Evolutionary conservation across 805 yeast species (phyloP), one percentile per base, ranked within the genome.

Genomic region (Lachancea kluyveri): DNA sequence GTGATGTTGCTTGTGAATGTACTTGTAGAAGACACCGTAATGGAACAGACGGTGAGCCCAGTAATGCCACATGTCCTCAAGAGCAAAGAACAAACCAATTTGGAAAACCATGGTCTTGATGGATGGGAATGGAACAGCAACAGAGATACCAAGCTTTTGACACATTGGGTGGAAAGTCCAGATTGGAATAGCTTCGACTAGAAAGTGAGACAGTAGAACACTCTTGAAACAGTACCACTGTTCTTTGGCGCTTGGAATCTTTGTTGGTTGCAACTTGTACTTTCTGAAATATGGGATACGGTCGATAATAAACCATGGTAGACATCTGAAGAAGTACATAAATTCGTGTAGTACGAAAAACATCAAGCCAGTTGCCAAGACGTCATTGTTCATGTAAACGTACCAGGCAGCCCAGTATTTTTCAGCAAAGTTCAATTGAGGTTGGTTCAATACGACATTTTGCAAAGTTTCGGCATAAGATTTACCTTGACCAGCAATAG

Each of bases 161-260:
- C 96, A 85, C 54, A 90, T 64, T 40, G 96, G 95, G 60, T 90
- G 96, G 77, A 90, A 90, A 31, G 87, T 79, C 95, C 96, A 90
- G 46, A 90, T 92, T 35, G 96, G 97, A 40, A 92, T 68, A 4
- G 95, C 95, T 67, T 90, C 98, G 31, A 90, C 94, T 42, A 90
- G 61, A 60, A 87, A 78, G 64, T 90, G 98, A 3, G 94, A 81
- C 29, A 77, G 72, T 35, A 92, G 63, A 19, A 90, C 96, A 17
- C 82, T 66, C 59, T 84, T 82, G 47, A 85, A 67, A 62, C 98
- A 90, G 60, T 84, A 87, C 88, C 94, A 77, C 59, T 90, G 96
- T 64, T 90, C 96, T 55, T 71, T 70, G 39, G 72, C 70, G 28
- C 83, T 67, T 24, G 96, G 95, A 33, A 79, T 61, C 57, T 85